Evolutionary conservation across 148 eudicot genomes (phyloP).

Genomic region (Simmondsia chinensis): DNA sequence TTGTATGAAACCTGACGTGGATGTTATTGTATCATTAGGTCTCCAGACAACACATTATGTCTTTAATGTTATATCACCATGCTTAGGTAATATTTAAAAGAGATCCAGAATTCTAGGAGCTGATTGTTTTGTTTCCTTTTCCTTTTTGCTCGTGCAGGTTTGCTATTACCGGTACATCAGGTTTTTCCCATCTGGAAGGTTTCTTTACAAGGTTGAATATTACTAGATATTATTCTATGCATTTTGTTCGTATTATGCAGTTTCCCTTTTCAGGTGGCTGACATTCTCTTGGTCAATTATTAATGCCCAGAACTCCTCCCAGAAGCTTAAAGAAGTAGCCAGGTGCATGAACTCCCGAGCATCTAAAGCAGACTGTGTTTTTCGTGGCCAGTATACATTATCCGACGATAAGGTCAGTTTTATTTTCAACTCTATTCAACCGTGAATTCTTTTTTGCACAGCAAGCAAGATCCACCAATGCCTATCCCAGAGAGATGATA

Average conservation of each 20-base stretch:
- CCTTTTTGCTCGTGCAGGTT: slow-evolving; percentile 41
- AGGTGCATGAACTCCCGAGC: slow-evolving; percentile 67
- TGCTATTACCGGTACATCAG: slow-evolving; percentile 90
- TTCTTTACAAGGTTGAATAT: slow-evolving; percentile 92
- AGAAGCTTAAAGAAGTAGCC: slow-evolving; percentile 75
- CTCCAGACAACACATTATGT: too few relatives aligned
- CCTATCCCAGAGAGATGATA: too few relatives aligned
- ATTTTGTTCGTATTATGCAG: too few relatives aligned
- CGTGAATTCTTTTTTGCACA: too few relatives aligned
- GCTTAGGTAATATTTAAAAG: background rate
- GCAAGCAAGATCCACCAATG: too few relatives aligned
- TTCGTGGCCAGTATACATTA: slow-evolving; percentile 76
- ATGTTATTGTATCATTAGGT: too few relatives aligned
- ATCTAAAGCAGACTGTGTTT: slow-evolving; percentile 47
- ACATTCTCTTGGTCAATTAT: slow-evolving; percentile 3
- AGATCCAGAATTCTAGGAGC: background rate
- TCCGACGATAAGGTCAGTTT: slow-evolving; percentile 68
- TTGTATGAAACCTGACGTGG: too few relatives aligned
- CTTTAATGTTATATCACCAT: too few relatives aligned
- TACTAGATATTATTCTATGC: too few relatives aligned
- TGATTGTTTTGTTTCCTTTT: background rate
- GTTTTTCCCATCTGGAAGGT: slow-evolving; percentile 89
- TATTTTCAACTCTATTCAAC: background rate
- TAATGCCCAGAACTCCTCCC: slow-evolving; percentile 69
- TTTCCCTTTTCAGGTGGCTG: background rate